phyloP scores from a whole-genome alignment of 2,329 filamentous ascomycete genomes.

The Colletotrichum sp. region DNA sequence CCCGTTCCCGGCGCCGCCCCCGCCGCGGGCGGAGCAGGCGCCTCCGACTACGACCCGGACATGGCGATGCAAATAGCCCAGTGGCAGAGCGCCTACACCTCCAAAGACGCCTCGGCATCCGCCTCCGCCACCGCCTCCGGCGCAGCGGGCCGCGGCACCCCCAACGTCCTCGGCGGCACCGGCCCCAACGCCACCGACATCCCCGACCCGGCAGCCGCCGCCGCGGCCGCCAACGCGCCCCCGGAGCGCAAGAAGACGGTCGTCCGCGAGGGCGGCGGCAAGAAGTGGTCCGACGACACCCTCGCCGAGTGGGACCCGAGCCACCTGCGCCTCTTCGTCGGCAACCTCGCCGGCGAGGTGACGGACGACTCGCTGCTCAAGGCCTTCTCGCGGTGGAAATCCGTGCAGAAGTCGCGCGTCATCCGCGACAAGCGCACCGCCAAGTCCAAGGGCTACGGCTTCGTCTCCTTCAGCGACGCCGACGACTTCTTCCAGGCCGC shows the following conservation, averaged over 20 bases:
- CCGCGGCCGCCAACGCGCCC: constrained; percentile 50
- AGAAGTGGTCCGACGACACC: constrained; percentile 87
- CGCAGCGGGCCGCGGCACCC: constrained; percentile 30
- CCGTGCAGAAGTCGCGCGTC: constrained; percentile 90
- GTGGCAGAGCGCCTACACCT: constrained; percentile 86
- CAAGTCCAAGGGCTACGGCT: constrained; percentile 95
- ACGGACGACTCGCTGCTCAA: constrained; percentile 96
- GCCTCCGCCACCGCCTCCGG: constrained; percentile 15
- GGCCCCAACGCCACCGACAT: constrained; percentile 25
- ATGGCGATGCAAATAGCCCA: constrained; percentile 91
- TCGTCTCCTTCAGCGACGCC: constrained; percentile 93
- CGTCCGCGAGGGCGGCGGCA: constrained; percentile 84
- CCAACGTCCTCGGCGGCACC: constrained; percentile 32
- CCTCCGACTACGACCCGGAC: constrained; percentile 70
- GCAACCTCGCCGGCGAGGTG: constrained; percentile 95
- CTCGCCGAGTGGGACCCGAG: constrained; percentile 95
- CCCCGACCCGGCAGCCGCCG: constrained; percentile 38
- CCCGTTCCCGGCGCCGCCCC: constrained; percentile 59
- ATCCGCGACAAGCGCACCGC: constrained; percentile 94
- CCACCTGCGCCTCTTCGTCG: constrained; percentile 94
- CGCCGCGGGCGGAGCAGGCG: constrained; percentile 10
- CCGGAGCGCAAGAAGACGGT: constrained; percentile 83
- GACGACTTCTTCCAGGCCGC: constrained; percentile 97
- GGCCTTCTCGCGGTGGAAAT: constrained; percentile 87
- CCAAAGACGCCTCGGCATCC: neutral